Base-by-base conservation (phyloP, 441 rosid genomes). In the Eutrema salsugineum region DNA sequence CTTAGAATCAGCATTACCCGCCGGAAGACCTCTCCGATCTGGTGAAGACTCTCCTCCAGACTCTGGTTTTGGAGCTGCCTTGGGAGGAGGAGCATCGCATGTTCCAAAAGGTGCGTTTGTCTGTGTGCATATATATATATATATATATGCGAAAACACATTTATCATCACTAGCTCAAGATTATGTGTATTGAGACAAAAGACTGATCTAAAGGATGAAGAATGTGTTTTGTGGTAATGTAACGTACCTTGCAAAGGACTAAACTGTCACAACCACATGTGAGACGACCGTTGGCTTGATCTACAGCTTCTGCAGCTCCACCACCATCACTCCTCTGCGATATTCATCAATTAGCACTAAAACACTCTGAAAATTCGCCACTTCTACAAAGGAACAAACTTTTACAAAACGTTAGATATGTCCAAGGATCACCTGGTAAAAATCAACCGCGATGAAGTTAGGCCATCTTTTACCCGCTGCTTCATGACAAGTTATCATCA, bases 381-480 rank as follows among this genome's bases (percentile, higher is more conserved):
- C n/a, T n/a, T n/a, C n/a, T n/a, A n/a, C n/a, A n/a, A n/a, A n/a
- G n/a, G 19, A 27, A 35, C 14, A 54, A 35, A n/a, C 22, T 33
- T 10, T 9, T 36, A 42, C 11, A n/a, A 11, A 2, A 11, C 33
- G 64, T 15, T 63, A 33, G 35, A 49, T 42, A 39, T 5, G 35
- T 30, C 7, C 39, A 17, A 20, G 30, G 16, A 33, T 47, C 71
- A 95, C 99, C 98, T 87, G 85, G 78, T 95, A 95, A 76, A 77
- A 91, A 70, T 89, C 99, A 19, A 95, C 97, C 0, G 99, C 87
- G 3, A 93, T 92, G 91, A 92, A 95, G 86, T 95, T 95, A 42
- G 98, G 98, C 99, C 99, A 95, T 42, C 99, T 80, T 63, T 88
- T 79, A 12, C 93, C 90, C 33, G 93, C 83, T 50, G 91, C 96